Evolutionary conservation across 2,329 filamentous ascomycete species (phyloP), one percentile per base, ranked within the genome.

Genomic region (Alternaria dauci): DNA sequence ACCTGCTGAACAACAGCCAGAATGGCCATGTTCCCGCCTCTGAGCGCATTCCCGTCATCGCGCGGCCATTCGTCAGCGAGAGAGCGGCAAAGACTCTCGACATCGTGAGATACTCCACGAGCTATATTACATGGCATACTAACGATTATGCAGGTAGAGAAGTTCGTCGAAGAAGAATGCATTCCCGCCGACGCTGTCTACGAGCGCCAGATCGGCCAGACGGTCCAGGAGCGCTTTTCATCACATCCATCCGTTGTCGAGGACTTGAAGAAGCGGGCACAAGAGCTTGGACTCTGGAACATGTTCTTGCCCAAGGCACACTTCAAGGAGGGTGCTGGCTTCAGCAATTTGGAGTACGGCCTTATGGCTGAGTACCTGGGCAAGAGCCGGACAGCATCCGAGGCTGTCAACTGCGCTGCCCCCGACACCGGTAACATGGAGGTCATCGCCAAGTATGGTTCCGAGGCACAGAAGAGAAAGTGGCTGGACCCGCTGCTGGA

Each of bases 391-490:
- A 84, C 88, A 64, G 95, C 93, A 16, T 73, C 69, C n/a, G 76
- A 76, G 71, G 93, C 93, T 26, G 91, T 90, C 78, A 97, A 97
- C 81, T 96, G 93, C 81, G 86, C 93, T 36, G 93, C 93, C 4
- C 93, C 94, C 3, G 93, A 97, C 79, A 97, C 94, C 4, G 93
- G 93, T 51, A 97, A 97, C 80, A 97, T 97, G 93, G 93, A 97
- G 78, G 93, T 97, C 23, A 78, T 97, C 69, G 93, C 93, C 75
- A 95, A 94, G 82, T 97, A 96, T 77, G 93, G 92, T 67, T 94
- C 89, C 70, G 91, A 91, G 11, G 88, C 86, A 50, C 93, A 97
- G 82, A 96, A 97, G 86, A 85, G 87, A 70, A 78, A 90, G 77
- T 97, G 93, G 93, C 84, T 97, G 55, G 86, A 84, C 70, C 93